Evolutionary conservation across 129 eudicot species (phyloP).

Genomic region (Kitagawia praeruptora): DNA sequence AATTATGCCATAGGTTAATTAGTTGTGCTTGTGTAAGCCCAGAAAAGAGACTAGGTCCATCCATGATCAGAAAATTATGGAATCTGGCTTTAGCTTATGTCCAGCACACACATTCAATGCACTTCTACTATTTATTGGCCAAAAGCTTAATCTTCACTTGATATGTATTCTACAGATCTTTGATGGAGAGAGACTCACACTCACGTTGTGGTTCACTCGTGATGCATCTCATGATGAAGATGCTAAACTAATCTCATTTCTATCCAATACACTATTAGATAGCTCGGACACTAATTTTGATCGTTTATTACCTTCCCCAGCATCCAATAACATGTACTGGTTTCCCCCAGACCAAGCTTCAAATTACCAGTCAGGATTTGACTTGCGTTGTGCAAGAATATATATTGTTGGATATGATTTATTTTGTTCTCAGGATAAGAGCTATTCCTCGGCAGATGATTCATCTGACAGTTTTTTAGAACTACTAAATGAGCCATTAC

Average conservation of each 20-base stretch:
- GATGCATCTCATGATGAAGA: constrained; percentile 86
- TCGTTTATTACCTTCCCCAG: constrained; percentile 47
- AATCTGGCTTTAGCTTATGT: not conserved
- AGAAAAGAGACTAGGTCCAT: not conserved
- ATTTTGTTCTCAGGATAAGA: constrained; percentile 21
- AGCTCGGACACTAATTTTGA: constrained; percentile 12
- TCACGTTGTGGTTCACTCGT: constrained; percentile 84
- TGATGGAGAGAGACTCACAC: constrained; percentile 80
- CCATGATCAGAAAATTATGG: not conserved
- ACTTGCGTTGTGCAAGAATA: constrained; percentile 70
- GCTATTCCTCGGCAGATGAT: constrained; percentile 15
- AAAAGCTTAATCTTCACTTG: not conserved
- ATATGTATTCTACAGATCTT: constrained; percentile 44
- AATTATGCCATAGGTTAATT: not conserved
- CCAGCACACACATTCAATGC: not conserved
- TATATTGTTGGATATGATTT: constrained; percentile 52
- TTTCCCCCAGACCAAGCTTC: constrained; percentile 69
- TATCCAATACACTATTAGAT: constrained; percentile 24
- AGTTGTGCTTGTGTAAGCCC: not conserved
- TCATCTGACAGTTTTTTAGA: constrained; percentile 24
- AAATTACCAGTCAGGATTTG: constrained; percentile 53
- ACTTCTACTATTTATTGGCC: not conserved
- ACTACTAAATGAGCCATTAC: constrained; percentile 40
- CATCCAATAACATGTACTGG: constrained; percentile 90
- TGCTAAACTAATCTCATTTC: constrained; percentile 52